Percentiles rank a stretch among this genome's conserved stretches.
These are phyloP conservation scores for Scutellaria minor DNA, from an alignment of 257 asterid genomes.

Conservation along the genomic window DNA sequence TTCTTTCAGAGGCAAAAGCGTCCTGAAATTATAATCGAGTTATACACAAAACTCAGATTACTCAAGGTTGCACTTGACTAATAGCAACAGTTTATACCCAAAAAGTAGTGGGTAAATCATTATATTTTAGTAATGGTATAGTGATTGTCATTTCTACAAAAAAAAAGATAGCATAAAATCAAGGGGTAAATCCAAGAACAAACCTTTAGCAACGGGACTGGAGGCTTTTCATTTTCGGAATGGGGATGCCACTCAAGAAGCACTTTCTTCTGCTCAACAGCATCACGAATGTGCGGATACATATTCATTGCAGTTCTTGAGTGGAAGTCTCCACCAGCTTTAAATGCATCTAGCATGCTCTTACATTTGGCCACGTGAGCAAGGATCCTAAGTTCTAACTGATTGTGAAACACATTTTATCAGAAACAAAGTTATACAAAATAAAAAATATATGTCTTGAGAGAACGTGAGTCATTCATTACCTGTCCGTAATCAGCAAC, in stretches of 20 bases:
- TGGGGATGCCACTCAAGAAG: slow-evolving; percentile 98
- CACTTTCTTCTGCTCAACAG: slow-evolving; percentile 67
- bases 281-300: slow-evolving; percentile 92
- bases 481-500: slow-evolving; percentile 99
- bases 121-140: slow-evolving; percentile 4
- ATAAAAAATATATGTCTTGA: not conserved
- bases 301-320: slow-evolving; percentile 99
- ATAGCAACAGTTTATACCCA: not conserved
- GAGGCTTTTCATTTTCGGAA: slow-evolving; percentile 88
- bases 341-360: slow-evolving; percentile 94
- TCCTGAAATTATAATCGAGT: slow-evolving; percentile 54
- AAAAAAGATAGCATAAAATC: not conserved
- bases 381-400: slow-evolving; percentile 99
- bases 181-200: slow-evolving; percentile 24
- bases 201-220: slow-evolving; percentile 94
- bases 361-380: slow-evolving; percentile 93
- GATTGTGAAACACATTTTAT: slow-evolving; percentile 35
- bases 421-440: slow-evolving; percentile 24
- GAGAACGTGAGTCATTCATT: slow-evolving; percentile 35
- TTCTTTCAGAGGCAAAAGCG: slow-evolving; percentile 94
- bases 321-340: slow-evolving; percentile 99
- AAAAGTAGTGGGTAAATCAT: not conserved
- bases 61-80: slow-evolving; percentile 10
- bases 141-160: not conserved
- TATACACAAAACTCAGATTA: slow-evolving; percentile 3